Conservation (phyloP, 2,329 filamentous ascomycete species). For the Tolypocladium endophyticum region DNA sequence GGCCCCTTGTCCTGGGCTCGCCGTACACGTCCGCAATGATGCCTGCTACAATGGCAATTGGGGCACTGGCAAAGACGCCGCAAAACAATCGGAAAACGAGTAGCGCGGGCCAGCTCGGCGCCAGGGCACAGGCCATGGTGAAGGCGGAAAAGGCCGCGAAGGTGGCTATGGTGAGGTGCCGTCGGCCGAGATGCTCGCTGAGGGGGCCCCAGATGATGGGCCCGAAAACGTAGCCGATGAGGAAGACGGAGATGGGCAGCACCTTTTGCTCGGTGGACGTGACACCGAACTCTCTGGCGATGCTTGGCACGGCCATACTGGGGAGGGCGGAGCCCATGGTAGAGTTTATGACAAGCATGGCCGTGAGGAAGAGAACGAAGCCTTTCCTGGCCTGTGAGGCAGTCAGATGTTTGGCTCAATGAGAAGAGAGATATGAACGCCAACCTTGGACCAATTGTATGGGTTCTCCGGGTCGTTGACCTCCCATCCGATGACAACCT, state of each 20-base stretch:
- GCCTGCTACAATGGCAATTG: conserved; percentile 48
- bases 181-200: conserved; percentile 51
- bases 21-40: conserved; percentile 56
- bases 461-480: conserved; percentile 39
- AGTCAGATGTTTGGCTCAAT: neutral
- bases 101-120: conserved; percentile 39
- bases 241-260: conserved; percentile 52
- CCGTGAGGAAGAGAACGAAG: conserved; percentile 41
- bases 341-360: conserved; percentile 54
- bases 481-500: conserved; percentile 33
- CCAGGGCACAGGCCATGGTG: conserved; percentile 41
- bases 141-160: conserved; percentile 36
- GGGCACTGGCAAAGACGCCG: conserved; percentile 40
- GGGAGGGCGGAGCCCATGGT: conserved; percentile 57
- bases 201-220: conserved; percentile 54
- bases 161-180: conserved; percentile 28
- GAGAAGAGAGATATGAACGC: neutral
- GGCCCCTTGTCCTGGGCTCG: conserved; percentile 37
- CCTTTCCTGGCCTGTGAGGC: conserved; percentile 39
- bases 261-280: conserved; percentile 33
- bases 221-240: conserved; percentile 53
- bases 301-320: conserved; percentile 49
- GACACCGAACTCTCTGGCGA: conserved; percentile 46
- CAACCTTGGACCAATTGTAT: conserved; percentile 37
- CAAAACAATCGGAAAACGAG: conserved; percentile 42